Conservation (phyloP, 2,329 filamentous ascomycete species). For the Ophiocordyceps camponoti-floridani region DNA sequence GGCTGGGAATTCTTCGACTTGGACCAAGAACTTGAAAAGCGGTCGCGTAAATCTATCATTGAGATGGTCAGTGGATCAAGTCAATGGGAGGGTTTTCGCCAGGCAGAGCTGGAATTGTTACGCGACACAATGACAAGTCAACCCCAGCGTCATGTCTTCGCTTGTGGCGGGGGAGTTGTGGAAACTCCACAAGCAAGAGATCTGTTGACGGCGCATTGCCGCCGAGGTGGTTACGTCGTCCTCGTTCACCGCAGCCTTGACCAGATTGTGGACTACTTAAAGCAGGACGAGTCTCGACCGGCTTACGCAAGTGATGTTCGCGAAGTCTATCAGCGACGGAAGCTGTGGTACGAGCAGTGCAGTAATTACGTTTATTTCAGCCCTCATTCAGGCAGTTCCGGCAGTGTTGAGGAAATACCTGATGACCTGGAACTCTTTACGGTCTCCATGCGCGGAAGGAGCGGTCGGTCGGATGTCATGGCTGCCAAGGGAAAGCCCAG, state of each 20-base stretch:
- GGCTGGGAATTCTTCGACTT: conserved; percentile 69
- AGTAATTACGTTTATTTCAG: conserved; percentile 92
- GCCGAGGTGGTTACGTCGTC: conserved; percentile 65
- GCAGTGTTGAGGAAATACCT: conserved; percentile 10
- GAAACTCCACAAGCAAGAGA: conserved; percentile 68
- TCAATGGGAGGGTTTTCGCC: conserved; percentile 82
- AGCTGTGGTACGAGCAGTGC: conserved; percentile 79
- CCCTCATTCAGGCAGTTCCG: conserved; percentile 31
- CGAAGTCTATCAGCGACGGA: conserved; percentile 74
- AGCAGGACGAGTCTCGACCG: conserved; percentile 75
- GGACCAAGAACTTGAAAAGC: conserved; percentile 68
- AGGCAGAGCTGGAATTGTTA: conserved; percentile 59
- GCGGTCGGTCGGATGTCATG: conserved; percentile 26
- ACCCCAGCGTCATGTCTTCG: conserved; percentile 63
- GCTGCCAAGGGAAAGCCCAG: conserved; percentile 42
- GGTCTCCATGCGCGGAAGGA: conserved; percentile 18
- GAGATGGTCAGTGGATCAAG: conserved; percentile 55
- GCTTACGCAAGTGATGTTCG: conserved; percentile 89
- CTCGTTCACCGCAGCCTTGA: conserved; percentile 77
- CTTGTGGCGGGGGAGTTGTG: conserved; percentile 85
- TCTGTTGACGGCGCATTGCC: conserved; percentile 54
- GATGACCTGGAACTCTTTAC: conserved; percentile 19
- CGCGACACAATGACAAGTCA: conserved; percentile 58
- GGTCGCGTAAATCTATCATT: conserved; percentile 59
- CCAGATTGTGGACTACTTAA: conserved; percentile 74